Evolutionary conservation across 2,329 filamentous ascomycete genomes (phyloP), one percentile per base, ranked within the genome.

Genomic region (Aspergillus carbonarius): DNA sequence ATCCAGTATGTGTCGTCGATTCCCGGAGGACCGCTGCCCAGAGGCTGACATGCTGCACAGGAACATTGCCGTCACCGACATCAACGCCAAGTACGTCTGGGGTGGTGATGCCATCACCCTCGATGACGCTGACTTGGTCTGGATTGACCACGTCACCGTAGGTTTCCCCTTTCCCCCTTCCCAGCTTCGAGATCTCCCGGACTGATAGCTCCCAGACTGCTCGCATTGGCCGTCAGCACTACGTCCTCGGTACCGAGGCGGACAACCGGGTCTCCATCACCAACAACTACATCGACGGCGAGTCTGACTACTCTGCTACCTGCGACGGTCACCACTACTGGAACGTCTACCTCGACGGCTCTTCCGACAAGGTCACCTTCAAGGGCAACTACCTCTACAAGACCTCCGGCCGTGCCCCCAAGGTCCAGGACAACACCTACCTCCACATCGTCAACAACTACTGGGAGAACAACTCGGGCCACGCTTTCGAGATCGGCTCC

Each of bases 311-410:
- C 76, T 85, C 83, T 6, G 80, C 85, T 5, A 82, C 79, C 46
- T 87, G 85, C 71, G 76, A 87, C 67, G 77, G 75, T 27, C 78
- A 83, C 71, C 83, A 85, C 74, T 86, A 87, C 79, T 87, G 84
- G 84, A 79, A 74, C 34, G 70, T 85, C 61, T 84, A 84, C 75
- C 77, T 87, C 50, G 80, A 78, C 40, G 85, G 85, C n/a, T 77
- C 78, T 57, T 78, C 73, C 69, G 85, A 87, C 68, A 66, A 81
- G 60, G 76, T 86, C 66, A 87, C 85, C 61, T 67, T 87, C 69
- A 83, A 85, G 76, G 78, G 78, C 63, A 87, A 87, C 79, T 86
- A 85, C 75, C 76, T 87, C 68, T 82, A 85, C 78, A 78, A 84
- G 72, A 81, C 81, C 50, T 81, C 78, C 12, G 85, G 84, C 57